Evolutionary conservation across 306 rosid species (phyloP).

Genomic region (Sphenostylis stenocarpa): DNA sequence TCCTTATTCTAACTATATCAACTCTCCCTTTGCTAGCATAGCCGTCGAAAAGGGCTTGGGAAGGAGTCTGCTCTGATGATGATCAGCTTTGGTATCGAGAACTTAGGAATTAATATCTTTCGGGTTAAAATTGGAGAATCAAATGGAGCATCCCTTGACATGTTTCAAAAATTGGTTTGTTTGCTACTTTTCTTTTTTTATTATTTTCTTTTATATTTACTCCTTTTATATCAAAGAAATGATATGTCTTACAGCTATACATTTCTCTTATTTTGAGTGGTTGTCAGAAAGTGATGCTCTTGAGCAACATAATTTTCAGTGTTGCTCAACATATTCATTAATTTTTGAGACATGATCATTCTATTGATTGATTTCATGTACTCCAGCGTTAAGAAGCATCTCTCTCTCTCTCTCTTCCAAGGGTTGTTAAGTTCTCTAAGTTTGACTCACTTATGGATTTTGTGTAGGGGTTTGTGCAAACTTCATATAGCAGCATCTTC

Average conservation of each 20-base stretch:
- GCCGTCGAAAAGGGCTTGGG: conserved; percentile 87
- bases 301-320: neutral
- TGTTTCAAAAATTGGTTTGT: conserved; percentile 81
- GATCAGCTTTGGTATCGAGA: conserved; percentile 78
- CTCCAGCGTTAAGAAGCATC: neutral
- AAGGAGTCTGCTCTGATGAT: conserved; percentile 79
- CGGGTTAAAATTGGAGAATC: conserved; percentile 82
- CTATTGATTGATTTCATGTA: conserved; percentile 19
- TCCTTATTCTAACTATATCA: conserved; percentile 21
- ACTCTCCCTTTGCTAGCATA: conserved; percentile 59
- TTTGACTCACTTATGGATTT: conserved; percentile 37
- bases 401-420: neutral
- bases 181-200: conserved; percentile 13
- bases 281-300: neutral
- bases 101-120: conserved; percentile 62
- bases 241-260: neutral
- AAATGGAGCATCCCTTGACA: conserved; percentile 68
- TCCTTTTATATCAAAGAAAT: neutral
- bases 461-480: conserved; percentile 76
- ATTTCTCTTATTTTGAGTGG: neutral
- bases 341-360: neutral
- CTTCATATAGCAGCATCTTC: conserved; percentile 71
- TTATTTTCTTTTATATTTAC: too few relatives aligned
- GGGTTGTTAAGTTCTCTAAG: conserved; percentile 1
- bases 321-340: neutral